phyloP scores from a whole-genome alignment of 2,329 filamentous ascomycete species.

The Leptographium radiaticola region DNA sequence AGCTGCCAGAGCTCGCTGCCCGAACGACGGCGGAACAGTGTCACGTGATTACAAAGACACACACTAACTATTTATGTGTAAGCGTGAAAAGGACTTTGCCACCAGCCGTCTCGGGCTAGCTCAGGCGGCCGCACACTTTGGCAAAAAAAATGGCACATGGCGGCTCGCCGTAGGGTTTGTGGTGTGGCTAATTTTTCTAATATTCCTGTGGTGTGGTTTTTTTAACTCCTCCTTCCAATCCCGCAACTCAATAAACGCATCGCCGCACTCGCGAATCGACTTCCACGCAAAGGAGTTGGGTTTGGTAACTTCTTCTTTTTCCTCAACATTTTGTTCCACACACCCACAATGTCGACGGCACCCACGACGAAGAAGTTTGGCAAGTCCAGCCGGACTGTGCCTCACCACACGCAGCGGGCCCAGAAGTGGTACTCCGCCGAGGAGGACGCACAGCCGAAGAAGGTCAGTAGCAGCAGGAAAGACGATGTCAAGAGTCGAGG shows the following conservation, averaged over 20 bases:
- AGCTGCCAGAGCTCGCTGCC: not conserved
- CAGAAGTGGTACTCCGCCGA: constrained; percentile 98
- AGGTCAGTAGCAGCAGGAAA: constrained; percentile 54
- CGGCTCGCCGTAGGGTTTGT: constrained; percentile 8
- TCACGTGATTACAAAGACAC: not conserved
- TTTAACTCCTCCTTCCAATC: not conserved
- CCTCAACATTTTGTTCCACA: constrained; percentile 4
- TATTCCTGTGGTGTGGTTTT: constrained; percentile 10
- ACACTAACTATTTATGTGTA: not conserved
- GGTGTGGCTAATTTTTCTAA: constrained; percentile 6
- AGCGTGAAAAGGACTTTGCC: not conserved
- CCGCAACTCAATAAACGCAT: constrained; percentile 4
- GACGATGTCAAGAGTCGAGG: not conserved
- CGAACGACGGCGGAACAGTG: not conserved
- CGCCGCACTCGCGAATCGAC: constrained; percentile 7
- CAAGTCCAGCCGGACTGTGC: constrained; percentile 77
- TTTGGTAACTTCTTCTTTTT: constrained; percentile 3
- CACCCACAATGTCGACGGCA: constrained; percentile 53
- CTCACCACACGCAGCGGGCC: constrained; percentile 78
- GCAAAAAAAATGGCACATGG: constrained; percentile 8
- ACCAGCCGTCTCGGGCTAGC: constrained; percentile 2
- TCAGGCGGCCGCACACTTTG: constrained; percentile 1
- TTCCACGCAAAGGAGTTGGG: constrained; percentile 4
- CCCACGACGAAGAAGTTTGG: constrained; percentile 87
- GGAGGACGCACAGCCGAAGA: constrained; percentile 78